These are phyloP conservation scores for Chamaecrista fasciculata DNA, from an alignment of 306 rosid genomes.

Conservation along the genomic window DNA sequence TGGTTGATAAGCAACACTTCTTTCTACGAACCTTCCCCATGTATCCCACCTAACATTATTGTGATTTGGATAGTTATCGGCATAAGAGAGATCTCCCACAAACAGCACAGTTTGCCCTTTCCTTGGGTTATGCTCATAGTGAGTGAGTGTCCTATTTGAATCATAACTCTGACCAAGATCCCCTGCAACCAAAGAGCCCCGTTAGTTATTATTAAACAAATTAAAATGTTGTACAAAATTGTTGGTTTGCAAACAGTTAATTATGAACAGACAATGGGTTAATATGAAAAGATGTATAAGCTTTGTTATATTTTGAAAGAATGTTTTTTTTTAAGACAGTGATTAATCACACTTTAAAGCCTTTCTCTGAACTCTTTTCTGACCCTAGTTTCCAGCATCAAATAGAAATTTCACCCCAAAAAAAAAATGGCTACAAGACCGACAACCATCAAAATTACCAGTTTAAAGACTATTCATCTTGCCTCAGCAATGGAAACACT, in stretches of 20 bases:
- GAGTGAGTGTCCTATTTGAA: constrained; percentile 77
- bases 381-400: no score
- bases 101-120: constrained; percentile 70
- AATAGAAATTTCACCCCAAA: no score
- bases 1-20: constrained; percentile 89
- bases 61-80: constrained; percentile 68
- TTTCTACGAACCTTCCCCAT: constrained; percentile 86
- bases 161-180: constrained; percentile 94
- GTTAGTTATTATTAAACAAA: constrained; percentile 3
- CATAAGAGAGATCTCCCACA: constrained; percentile 91
- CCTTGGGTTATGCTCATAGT: constrained; percentile 61
- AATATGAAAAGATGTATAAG: no score
- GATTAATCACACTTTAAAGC: no score
- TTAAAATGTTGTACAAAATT: no score
- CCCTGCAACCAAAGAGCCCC: constrained; percentile 46
- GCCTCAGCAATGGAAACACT: neutral
- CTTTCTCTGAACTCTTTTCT: no score
- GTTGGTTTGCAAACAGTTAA: no score
- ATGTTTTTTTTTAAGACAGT: no score
- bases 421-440: no score
- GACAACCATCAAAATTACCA: neutral
- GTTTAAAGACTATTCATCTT: neutral
- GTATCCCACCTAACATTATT: constrained; percentile 86
- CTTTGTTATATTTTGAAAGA: no score
- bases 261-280: no score